Conservation (phyloP, 1,284 basidiomycete species). For the Porodaedalea pini region DNA sequence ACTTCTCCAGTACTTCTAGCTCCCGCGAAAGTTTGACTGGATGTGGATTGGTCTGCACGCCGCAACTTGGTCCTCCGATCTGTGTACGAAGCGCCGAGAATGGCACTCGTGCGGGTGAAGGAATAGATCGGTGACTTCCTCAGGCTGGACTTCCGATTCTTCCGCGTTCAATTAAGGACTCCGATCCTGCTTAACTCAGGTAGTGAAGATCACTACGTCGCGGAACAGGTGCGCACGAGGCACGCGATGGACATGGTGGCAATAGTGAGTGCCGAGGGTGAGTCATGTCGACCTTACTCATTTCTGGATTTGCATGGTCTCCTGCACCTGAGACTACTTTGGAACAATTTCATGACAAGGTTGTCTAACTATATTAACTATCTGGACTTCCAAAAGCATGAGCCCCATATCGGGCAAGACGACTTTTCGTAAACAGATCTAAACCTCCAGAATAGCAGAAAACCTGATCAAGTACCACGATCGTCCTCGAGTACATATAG, state of each 20-base stretch:
- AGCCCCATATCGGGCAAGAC: too few species aligned
- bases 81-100: neutral
- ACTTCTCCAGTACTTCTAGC: neutral
- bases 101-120: neutral
- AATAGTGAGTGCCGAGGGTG: too few species aligned
- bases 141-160: neutral
- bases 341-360: too few species aligned
- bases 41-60: neutral
- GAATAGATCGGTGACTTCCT: too few species aligned
- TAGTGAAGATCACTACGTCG: neutral
- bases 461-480: neutral
- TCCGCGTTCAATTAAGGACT: neutral
- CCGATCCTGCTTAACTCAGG: neutral
- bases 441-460: too few species aligned
- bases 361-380: too few species aligned
- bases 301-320: too few species aligned
- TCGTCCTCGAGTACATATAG: neutral
- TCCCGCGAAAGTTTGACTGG: conserved; percentile 4
- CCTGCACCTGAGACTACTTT: too few species aligned
- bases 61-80: neutral
- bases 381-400: too few species aligned
- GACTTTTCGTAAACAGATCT: too few species aligned
- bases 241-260: too few species aligned
- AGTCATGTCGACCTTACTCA: too few species aligned
- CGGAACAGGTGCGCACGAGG: neutral